Base-by-base conservation (phyloP, 164 flowering plant species). In the Euptelea pleiosperma region DNA sequence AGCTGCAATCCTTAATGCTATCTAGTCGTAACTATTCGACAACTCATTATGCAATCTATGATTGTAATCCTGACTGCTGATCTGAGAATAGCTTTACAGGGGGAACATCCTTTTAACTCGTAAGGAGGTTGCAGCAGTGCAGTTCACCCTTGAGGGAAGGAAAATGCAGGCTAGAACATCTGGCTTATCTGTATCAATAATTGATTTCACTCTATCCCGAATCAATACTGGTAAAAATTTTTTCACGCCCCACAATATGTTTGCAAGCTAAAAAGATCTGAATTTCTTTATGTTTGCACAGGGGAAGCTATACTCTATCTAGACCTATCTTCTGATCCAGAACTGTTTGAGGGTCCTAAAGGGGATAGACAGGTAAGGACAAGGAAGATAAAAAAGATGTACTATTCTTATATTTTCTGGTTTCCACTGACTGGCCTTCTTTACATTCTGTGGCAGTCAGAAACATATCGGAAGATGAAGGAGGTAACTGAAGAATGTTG, bases 121-220 rank as follows among this genome's bases (percentile, higher is more conserved):
- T 24, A 81, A 75, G 60, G 87, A 77, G 42, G 71, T 69, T 65
- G 67, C 58, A 48, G 57, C 63, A 16, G 44, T 73, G 71, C 64
- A 43, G 36, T 89, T 85, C 64, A 79, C 71, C 26, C 85, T 94
- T 31, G 92, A 85, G 49, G 96, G 98, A 37, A 85, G 63, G 66
- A 67, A 67, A 18, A 64, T 82, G 63, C 43, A 44, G 63, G 61
- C 84, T 36, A 75, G 24, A 58, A 80, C 96, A 55, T 79, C 66
- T 67, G 98, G 98, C 10, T 66, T 94, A 51, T 44, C 52, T 3
- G 52, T 81, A 46, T 87, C 96, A 8, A 87, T 91, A 43, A 91
- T 91, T 42, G 96, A 91, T 63, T 94, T 91, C 60, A 91, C 96
- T 18, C 85, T 94, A 47, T 91, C 99, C 16, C 77, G 99, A 68